Conservation (phyloP, 1,284 basidiomycete species). For the Albatrellus sp. region DNA sequence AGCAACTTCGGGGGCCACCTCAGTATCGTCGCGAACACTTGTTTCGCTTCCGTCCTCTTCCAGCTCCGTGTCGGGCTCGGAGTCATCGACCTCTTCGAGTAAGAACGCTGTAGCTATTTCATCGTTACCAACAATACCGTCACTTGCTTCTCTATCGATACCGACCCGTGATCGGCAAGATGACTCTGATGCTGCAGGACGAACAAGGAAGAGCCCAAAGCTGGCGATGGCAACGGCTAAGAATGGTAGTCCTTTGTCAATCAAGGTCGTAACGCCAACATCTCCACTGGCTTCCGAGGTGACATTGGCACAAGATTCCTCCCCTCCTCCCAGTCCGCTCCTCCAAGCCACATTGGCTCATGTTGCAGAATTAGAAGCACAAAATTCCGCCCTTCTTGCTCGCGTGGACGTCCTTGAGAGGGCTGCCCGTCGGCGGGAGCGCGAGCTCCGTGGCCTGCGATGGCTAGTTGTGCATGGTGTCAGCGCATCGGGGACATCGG, state of each 20-base stretch:
- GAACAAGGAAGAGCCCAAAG: neutral
- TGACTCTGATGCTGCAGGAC: neutral
- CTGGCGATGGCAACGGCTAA: neutral
- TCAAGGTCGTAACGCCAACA: too few relatives aligned
- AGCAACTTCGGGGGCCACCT: neutral
- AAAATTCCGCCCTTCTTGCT: constrained; percentile 25
- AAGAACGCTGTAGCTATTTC: constrained; percentile 3
- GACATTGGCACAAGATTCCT: too few relatives aligned
- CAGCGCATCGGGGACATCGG: constrained; percentile 14
- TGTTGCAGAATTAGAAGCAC: constrained; percentile 24
- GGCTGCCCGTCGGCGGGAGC: constrained; percentile 26
- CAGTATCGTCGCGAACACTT: constrained; percentile 1
- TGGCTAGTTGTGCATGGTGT: constrained; percentile 31
- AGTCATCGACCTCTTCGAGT: neutral
- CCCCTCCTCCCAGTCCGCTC: too few relatives aligned
- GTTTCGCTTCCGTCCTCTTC: neutral
- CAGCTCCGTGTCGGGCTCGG: neutral
- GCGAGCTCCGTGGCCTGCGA: constrained; percentile 35
- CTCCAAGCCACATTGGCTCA: constrained; percentile 17
- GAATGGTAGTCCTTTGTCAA: neutral
- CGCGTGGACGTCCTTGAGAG: constrained; percentile 31
- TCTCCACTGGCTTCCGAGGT: too few relatives aligned
- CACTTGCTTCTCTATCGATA: constrained; percentile 7
- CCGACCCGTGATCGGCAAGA: neutral
- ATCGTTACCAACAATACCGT: constrained; percentile 8